These are phyloP conservation scores for Nicotiana attenuata DNA, from an alignment of 257 asterid genomes.

Conservation along the genomic window DNA sequence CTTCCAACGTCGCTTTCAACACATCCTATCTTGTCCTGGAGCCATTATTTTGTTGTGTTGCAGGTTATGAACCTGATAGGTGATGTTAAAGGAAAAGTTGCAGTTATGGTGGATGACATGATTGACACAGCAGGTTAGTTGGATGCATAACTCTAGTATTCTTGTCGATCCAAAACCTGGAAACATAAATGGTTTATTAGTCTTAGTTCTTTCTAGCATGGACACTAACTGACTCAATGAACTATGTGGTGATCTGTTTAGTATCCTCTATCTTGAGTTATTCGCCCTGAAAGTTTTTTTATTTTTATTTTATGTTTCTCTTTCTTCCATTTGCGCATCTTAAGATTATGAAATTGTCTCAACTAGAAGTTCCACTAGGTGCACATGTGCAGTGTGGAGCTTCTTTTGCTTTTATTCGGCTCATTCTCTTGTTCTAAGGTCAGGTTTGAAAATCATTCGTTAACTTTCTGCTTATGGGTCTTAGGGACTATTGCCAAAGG, in stretches of 20 bases:
- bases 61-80: slow-evolving; percentile 96
- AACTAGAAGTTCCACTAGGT: not conserved
- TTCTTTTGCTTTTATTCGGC: not conserved
- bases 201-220: not conserved
- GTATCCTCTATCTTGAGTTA: not conserved
- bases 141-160: not conserved
- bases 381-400: not conserved
- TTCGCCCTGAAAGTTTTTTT: not conserved
- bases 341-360: slow-evolving; percentile 1
- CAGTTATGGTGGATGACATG: slow-evolving; percentile 97
- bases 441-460: not conserved
- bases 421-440: not conserved
- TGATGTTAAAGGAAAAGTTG: slow-evolving; percentile 91
- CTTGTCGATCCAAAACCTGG: not conserved
- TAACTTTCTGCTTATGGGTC: slow-evolving; percentile 19
- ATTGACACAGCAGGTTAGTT: slow-evolving; percentile 88
- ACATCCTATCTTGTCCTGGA: not conserved
- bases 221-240: not conserved
- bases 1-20: not conserved
- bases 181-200: not conserved
- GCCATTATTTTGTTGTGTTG: slow-evolving; percentile 5
- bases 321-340: not conserved
- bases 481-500: slow-evolving; percentile 93
- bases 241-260: not conserved
- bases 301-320: too few species aligned